Evolutionary conservation across 2,329 filamentous ascomycete species (phyloP).

Genomic region (Piedraia hortae): DNA sequence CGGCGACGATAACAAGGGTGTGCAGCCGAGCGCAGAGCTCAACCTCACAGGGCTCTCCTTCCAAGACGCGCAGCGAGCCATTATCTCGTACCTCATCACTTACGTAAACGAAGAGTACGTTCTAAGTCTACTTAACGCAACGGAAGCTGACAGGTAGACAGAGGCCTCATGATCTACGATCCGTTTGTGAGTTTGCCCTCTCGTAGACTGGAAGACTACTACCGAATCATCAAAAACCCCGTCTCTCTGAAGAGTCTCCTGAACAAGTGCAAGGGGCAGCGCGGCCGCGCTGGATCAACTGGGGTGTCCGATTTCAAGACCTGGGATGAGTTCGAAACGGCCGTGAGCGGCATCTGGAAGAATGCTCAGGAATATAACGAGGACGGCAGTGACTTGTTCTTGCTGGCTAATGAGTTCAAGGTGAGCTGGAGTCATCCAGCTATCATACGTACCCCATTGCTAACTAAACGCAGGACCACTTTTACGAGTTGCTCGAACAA

Average conservation of each 20-base stretch:
- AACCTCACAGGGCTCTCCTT: constrained; percentile 48
- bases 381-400: constrained; percentile 62
- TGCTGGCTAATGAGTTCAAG: constrained; percentile 52
- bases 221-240: constrained; percentile 54
- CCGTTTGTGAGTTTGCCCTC: constrained; percentile 57
- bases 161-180: constrained; percentile 39
- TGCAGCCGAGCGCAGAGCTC: constrained; percentile 3
- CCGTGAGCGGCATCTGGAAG: constrained; percentile 54
- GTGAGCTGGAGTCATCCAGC: constrained; percentile 18
- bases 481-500: constrained; percentile 38
- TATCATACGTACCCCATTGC: constrained; percentile 1
- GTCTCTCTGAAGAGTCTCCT: constrained; percentile 52
- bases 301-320: constrained; percentile 43
- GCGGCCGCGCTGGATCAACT: constrained; percentile 35
- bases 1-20: constrained; percentile 3
- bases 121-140: background rate
- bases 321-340: constrained; percentile 60
- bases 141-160: constrained; percentile 5
- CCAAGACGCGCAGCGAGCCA: constrained; percentile 65
- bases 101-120: constrained; percentile 38
- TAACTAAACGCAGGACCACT: constrained; percentile 29
- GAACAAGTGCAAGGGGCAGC: constrained; percentile 46
- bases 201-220: constrained; percentile 57
- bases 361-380: constrained; percentile 83
- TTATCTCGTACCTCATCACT: constrained; percentile 43